phyloP scores from a whole-genome alignment of 306 rosid genomes.

The Crotalaria pallida region DNA sequence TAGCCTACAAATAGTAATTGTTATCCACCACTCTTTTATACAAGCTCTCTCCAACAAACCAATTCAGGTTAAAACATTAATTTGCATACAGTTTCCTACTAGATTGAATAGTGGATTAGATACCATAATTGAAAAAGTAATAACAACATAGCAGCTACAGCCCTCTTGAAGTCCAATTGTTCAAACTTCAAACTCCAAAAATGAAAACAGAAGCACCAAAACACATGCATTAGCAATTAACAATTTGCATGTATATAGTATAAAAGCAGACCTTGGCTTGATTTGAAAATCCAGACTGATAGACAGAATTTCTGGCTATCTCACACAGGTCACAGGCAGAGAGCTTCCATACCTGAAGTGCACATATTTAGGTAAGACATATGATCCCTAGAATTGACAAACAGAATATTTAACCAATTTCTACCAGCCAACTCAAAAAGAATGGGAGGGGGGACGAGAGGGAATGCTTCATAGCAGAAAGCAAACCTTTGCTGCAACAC shows the following conservation, averaged over 20 bases:
- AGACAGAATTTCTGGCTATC: conserved; percentile 83
- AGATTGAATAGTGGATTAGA: neutral
- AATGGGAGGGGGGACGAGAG: neutral
- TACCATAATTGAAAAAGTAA: neutral
- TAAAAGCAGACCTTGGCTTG: conserved; percentile 46
- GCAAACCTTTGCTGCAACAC: conserved; percentile 46
- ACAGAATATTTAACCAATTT: conserved; percentile 9
- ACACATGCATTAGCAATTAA: neutral
- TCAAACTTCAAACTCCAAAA: neutral
- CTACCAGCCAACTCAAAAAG: neutral
- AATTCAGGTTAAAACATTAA: neutral
- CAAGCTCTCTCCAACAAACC: neutral
- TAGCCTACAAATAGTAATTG: neutral
- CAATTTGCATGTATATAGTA: neutral
- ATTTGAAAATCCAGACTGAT: conserved; percentile 89
- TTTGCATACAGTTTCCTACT: neutral
- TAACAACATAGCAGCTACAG: neutral
- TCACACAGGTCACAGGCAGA: conserved; percentile 82
- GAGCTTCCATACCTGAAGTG: conserved; percentile 78
- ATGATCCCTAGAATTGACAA: conserved; percentile 2
- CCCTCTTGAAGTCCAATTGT: neutral
- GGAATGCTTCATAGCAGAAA: neutral
- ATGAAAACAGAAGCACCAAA: neutral
- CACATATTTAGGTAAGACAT: neutral
- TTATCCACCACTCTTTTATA: neutral